These are phyloP conservation scores for Wickerhamiella sorbophila DNA, from an alignment of 805 yeast species.

Conservation along the genomic window DNA sequence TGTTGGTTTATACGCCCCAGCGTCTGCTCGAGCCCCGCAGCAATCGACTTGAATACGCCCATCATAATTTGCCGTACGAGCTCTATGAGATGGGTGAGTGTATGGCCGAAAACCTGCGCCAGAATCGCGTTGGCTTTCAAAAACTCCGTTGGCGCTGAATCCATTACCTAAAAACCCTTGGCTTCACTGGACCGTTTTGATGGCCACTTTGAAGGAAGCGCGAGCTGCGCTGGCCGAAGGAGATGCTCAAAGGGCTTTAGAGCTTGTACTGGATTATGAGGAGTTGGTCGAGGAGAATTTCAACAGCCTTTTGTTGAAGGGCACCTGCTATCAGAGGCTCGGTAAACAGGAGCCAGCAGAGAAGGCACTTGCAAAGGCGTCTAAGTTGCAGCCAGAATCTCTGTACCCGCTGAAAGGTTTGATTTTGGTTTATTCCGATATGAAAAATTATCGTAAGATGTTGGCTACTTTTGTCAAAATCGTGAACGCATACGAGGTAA, in stretches of 20 bases:
- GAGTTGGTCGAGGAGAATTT: constrained; percentile 42
- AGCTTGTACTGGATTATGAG: constrained; percentile 40
- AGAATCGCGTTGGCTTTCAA: constrained; percentile 35
- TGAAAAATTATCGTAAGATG: constrained; percentile 12
- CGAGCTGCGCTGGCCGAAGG: constrained; percentile 19
- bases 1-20: constrained; percentile 25
- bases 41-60: constrained; percentile 67
- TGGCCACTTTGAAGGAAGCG: not conserved
- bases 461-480: constrained; percentile 14
- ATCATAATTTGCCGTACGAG: constrained; percentile 82
- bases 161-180: not conserved
- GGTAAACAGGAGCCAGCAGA: constrained; percentile 34
- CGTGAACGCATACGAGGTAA: constrained; percentile 11
- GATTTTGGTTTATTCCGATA: constrained; percentile 21
- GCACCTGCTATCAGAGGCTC: constrained; percentile 44
- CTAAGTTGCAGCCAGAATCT: constrained; percentile 31
- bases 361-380: constrained; percentile 32
- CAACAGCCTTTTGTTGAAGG: constrained; percentile 43
- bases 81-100: constrained; percentile 71
- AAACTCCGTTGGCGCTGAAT: not conserved
- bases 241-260: constrained; percentile 50
- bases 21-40: constrained; percentile 60
- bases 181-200: not conserved
- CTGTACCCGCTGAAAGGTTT: constrained; percentile 74
- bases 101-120: constrained; percentile 76